Conservation (phyloP, 495 filamentous ascomycete genomes). For the Clohesyomyces aquaticus region DNA sequence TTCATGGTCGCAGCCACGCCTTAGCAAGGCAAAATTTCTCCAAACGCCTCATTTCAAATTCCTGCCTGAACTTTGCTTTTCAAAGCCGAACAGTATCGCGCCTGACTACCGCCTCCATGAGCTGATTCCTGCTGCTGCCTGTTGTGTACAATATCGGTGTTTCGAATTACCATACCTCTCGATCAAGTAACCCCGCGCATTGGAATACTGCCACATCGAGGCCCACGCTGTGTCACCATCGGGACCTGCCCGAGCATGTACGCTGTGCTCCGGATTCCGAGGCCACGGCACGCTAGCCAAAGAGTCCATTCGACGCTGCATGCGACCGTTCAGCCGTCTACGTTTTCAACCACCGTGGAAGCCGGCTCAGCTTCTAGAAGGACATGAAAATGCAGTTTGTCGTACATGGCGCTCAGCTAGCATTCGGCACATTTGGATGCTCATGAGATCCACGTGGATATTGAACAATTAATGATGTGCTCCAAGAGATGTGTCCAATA, state of each 20-base stretch:
- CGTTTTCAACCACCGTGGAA: neutral
- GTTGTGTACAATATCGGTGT: neutral
- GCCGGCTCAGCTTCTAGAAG: neutral
- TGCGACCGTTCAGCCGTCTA: constrained; percentile 2
- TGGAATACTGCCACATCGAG: no score
- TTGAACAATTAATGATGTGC: no score
- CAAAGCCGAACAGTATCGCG: neutral
- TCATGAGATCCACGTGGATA: no score
- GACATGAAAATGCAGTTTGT: neutral
- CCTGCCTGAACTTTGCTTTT: no score
- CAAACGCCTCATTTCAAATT: no score
- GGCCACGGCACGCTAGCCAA: neutral
- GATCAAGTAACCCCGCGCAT: no score
- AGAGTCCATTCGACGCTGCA: neutral
- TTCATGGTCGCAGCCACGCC: no score
- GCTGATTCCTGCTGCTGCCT: constrained; percentile 6
- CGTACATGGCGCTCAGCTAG: neutral
- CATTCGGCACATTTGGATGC: neutral
- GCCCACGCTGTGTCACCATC: no score
- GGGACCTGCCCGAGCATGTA: neutral
- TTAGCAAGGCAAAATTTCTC: no score
- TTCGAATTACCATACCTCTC: neutral
- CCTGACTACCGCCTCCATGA: constrained; percentile 9
- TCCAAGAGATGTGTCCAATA: no score
- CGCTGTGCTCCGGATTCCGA: neutral